Conservation (phyloP, 345 rosid species). For the Cardamine chenopodiifolia region DNA sequence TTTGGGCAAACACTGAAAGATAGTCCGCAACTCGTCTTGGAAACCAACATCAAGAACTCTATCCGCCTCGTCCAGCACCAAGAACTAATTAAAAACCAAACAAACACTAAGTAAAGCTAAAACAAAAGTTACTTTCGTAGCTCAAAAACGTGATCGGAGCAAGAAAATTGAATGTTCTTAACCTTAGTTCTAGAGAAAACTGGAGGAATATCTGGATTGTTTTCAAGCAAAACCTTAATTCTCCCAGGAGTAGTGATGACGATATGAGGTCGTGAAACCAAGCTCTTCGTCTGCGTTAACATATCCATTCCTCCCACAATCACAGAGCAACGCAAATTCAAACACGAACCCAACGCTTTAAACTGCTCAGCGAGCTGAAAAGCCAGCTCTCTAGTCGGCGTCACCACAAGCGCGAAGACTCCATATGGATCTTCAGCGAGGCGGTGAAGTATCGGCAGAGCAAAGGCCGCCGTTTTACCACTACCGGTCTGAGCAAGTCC, state of each 20-base stretch:
- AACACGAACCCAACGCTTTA: constrained; percentile 79
- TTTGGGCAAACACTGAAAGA: constrained; percentile 77
- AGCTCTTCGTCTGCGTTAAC: constrained; percentile 69
- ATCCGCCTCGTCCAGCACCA: constrained; percentile 96
- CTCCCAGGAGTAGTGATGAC: constrained; percentile 94
- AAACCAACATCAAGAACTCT: constrained; percentile 96
- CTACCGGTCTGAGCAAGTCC: constrained; percentile 94
- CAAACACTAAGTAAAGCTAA: background rate
- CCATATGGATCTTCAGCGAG: constrained; percentile 87
- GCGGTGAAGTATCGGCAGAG: constrained; percentile 81
- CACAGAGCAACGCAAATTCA: constrained; percentile 78
- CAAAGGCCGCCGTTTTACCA: constrained; percentile 96
- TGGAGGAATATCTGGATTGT: constrained; percentile 76
- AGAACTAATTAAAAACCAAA: constrained; percentile 56
- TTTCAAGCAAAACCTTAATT: constrained; percentile 75
- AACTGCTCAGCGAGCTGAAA: constrained; percentile 96
- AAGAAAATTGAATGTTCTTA: background rate
- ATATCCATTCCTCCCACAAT: constrained; percentile 93
- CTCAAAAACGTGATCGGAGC: background rate
- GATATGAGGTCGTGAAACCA: constrained; percentile 75
- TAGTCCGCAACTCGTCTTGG: constrained; percentile 72
- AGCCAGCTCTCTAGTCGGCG: constrained; percentile 97
- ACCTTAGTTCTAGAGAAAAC: constrained; percentile 88
- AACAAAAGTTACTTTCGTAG: background rate
- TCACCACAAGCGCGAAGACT: constrained; percentile 73